A percentile compares a stretch with the other conserved stretches of the same genome.
Evolutionary conservation across 768 basidiomycete species (phyloP).

Genomic region (Chalciporus chontae): DNA sequence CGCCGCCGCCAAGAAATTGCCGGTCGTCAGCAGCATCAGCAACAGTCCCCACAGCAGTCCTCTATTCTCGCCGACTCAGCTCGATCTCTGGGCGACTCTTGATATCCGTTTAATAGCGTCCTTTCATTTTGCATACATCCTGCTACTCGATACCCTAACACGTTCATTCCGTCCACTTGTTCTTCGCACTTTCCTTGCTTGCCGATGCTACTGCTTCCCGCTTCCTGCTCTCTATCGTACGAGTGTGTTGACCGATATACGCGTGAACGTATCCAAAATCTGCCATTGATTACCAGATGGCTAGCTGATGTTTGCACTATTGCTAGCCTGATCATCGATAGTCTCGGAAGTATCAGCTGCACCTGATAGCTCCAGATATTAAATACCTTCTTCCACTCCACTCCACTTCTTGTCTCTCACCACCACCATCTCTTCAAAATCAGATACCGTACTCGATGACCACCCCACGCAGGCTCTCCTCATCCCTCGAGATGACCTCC

Average conservation of each 20-base stretch:
- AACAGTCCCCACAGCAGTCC: conserved; percentile 9
- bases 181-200: conserved; percentile 8
- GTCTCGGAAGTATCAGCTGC: not conserved
- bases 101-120: conserved; percentile 28
- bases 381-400: conserved; percentile 1
- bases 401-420: conserved; percentile 1
- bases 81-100: conserved; percentile 19
- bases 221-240: not conserved
- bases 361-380: no score
- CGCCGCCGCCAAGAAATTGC: conserved; percentile 47
- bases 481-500: conserved; percentile 32
- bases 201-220: not conserved
- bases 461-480: conserved; percentile 23
- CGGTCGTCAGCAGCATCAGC: conserved; percentile 34
- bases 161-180: conserved; percentile 18
- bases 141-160: conserved; percentile 25
- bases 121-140: conserved; percentile 18
- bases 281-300: not conserved
- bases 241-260: not conserved
- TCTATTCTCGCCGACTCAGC: conserved; percentile 11
- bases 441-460: conserved; percentile 15
- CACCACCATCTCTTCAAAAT: conserved; percentile 10
- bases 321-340: conserved; percentile 4
- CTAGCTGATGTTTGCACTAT: not conserved
- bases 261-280: not conserved